A percentile compares a stretch with the other conserved stretches of the same genome.
phyloP scores from a whole-genome alignment of 257 asterid species.

The Gardenia jasminoides region DNA sequence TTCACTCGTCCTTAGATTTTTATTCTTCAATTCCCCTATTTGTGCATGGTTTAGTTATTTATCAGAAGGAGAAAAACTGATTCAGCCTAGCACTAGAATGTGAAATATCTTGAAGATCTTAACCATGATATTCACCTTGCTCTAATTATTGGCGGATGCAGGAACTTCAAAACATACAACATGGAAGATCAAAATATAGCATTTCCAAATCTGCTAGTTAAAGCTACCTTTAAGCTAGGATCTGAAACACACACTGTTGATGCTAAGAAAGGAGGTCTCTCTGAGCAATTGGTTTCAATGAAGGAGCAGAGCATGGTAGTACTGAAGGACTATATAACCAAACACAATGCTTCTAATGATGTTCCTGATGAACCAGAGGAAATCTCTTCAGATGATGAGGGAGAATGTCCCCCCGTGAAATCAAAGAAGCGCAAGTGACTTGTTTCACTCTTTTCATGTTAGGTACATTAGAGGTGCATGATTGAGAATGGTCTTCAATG shows the following conservation, averaged over 20 bases:
- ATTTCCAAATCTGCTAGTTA: slow-evolving; percentile 36
- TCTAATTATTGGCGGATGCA: slow-evolving; percentile 6
- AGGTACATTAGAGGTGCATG: not conserved
- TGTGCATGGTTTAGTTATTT: not conserved
- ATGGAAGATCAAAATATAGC: slow-evolving; percentile 17
- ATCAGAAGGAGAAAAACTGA: not conserved
- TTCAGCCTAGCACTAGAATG: not conserved
- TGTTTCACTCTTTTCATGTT: not conserved
- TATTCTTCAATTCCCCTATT: too few species aligned
- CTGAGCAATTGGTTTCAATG: slow-evolving; percentile 67
- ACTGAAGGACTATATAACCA: slow-evolving; percentile 79
- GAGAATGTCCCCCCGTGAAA: slow-evolving; percentile 50
- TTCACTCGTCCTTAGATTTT: too few species aligned
- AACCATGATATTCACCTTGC: not conserved
- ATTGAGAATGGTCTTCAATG: not conserved
- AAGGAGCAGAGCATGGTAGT: slow-evolving; percentile 86
- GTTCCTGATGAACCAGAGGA: slow-evolving; percentile 88
- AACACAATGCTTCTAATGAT: slow-evolving; percentile 72
- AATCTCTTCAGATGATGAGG: slow-evolving; percentile 74
- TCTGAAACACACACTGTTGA: slow-evolving; percentile 57
- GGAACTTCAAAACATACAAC: not conserved
- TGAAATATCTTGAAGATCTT: too few species aligned
- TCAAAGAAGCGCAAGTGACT: slow-evolving; percentile 60
- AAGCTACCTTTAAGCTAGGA: slow-evolving; percentile 73
- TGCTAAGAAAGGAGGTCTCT: slow-evolving; percentile 56